These are phyloP conservation scores for Boletus rex-veris DNA, from an alignment of 768 basidiomycete genomes.

Conservation along the genomic window DNA sequence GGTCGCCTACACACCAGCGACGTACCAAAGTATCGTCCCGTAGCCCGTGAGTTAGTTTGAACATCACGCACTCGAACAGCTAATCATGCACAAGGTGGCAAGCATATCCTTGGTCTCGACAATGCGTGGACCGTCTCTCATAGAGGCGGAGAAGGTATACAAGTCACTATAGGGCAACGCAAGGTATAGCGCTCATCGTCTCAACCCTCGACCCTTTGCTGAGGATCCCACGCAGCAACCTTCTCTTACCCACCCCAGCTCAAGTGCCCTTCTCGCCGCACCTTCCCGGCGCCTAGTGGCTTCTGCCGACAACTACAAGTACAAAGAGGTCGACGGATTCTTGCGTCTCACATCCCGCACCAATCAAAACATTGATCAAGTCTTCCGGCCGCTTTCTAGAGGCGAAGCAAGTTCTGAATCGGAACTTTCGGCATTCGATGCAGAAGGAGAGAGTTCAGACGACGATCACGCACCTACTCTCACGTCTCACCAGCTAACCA, in stretches of 20 bases:
- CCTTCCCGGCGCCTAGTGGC: constrained; percentile 46
- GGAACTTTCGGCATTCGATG: constrained; percentile 32
- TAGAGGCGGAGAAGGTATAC: constrained; percentile 60
- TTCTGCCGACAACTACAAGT: constrained; percentile 40
- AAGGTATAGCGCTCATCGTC: constrained; percentile 35
- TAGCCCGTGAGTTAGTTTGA: constrained; percentile 46
- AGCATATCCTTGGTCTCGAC: constrained; percentile 61
- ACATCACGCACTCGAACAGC: constrained; percentile 30
- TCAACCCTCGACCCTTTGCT: constrained; percentile 1
- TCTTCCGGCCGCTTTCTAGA: constrained; percentile 50
- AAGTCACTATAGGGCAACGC: constrained; percentile 45
- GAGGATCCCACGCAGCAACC: constrained; percentile 35
- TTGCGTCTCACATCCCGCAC: constrained; percentile 51
- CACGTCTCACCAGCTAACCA: constrained; percentile 54
- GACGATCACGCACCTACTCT: constrained; percentile 34
- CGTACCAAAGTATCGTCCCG: constrained; percentile 61
- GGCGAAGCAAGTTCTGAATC: constrained; percentile 31
- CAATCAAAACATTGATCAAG: constrained; percentile 32
- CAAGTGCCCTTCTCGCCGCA: constrained; percentile 51
- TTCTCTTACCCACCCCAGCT: constrained; percentile 54
- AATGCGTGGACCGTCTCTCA: constrained; percentile 44
- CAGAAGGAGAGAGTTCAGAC: constrained; percentile 35
- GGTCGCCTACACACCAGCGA: constrained; percentile 61
- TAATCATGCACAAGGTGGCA: constrained; percentile 48
- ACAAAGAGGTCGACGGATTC: constrained; percentile 66